Base-by-base conservation (phyloP, 1,284 basidiomycete species). In the Schizophyllum amplum region DNA sequence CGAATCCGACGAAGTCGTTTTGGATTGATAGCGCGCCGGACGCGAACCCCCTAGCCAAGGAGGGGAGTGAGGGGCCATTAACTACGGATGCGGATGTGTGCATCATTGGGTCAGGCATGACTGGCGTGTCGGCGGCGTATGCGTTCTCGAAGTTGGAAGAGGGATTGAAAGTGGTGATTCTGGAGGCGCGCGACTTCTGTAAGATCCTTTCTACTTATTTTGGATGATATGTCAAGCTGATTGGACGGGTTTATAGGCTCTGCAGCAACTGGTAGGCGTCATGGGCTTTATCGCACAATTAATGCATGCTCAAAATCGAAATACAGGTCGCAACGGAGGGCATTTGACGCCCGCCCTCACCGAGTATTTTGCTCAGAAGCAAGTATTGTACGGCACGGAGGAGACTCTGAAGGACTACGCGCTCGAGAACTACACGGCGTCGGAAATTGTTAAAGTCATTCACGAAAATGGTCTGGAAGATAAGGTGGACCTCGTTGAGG, bases 141-240 rank as follows among this genome's bases (percentile, higher is more conserved):
- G 84, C 90, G 65, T 70, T 91, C 21, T 75, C 82, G 1, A 73
- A 77, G 56, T 62, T 6, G 57, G 59, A 62, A 17, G 61, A 63
- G 27, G 66, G 71, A 4, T 59, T 81, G 48, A 82, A 72, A 46
- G 74, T 81, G 1, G 80, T 82, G 4, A 73, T 92, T 13, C 66
- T 92, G 13, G 89, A 92, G 65, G 90, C 87, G 2, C 74, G 89
- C 64, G 83, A 88, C 58, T 91, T 92, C 65, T 91, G 89, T 89
- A 26, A 71, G 86, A 15, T 20, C 47, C 20, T 50, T 21, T 27
- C 23, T 55, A 5, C 9, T 21, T 49, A 49, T 24, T 21, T 20
- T n/a, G n/a, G 13, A 47, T 47, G n/a, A 49, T 49, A 21, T 20
- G 48, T 49, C 6, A 5, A 21, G 48, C 5, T n/a, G n/a, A 20